Evolutionary conservation across 2,329 filamentous ascomycete genomes (phyloP), one percentile per base, ranked within the genome.

Genomic region (Diplodia intermedia): DNA sequence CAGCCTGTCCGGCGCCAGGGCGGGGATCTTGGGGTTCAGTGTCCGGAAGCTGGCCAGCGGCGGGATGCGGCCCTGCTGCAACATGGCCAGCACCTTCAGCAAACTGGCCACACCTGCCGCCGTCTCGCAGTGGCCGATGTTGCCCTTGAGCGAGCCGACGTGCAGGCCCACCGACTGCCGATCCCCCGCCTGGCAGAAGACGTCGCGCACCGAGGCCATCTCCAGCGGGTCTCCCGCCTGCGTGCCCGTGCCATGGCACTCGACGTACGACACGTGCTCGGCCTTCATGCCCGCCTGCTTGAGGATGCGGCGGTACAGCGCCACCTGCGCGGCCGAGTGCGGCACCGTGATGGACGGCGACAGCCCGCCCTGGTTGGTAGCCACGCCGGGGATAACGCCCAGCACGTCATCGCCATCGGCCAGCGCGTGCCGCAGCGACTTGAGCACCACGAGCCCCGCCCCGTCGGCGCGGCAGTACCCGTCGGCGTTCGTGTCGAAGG

Each of bases 381-480:
- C 81, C 15, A 76, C 79, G 0, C 73, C 77, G 23, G 78, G 73
- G 43, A 85, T 82, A 3, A 85, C 72, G 2, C 79, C 80, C 4
- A 79, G 75, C 31, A 85, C 80, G 0, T 82, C 79, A 71, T 90
- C 86, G 26, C 86, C 85, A 70, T 87, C 85, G 12, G 79, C 78
- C 6, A 90, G 71, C 0, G 88, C 89, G 73, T 88, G 84, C 5
- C 80, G 77, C 0, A 90, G 77, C 1, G 81, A 82, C 76, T 89
- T 90, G 14, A 90, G 73, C 11, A 89, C 74, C 2, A 90, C 71
- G 15, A 86, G 81, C 0, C 83, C 86, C 29, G 86, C 80, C 0
- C 88, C 89, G 72, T 91, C 89, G 1, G 88, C 88, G 38, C 88
- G 82, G 0, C 85, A 88, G 72, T 90, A 91, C 1, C 89, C 89